Evolutionary conservation across 1,284 basidiomycete genomes (phyloP).

Genomic region (Chalciporus sp.): DNA sequence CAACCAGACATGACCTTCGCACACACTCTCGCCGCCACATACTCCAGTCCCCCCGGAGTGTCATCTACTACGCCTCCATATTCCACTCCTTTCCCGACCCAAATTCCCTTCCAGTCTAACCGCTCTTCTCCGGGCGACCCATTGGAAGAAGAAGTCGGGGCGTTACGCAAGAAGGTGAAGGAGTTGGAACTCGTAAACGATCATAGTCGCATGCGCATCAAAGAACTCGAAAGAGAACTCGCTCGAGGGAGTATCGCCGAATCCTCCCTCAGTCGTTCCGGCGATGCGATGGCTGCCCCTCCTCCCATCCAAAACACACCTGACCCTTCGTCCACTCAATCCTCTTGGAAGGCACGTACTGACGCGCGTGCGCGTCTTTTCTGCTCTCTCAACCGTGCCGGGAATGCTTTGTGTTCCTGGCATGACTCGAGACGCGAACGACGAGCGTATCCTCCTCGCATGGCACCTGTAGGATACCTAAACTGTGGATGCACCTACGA

Average conservation of each 20-base stretch:
- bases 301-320: conserved; percentile 38
- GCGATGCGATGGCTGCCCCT: conserved; percentile 12
- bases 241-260: conserved; percentile 34
- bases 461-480: conserved; percentile 72
- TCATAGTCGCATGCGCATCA: conserved; percentile 45
- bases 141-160: conserved; percentile 42
- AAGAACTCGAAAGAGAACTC: conserved; percentile 49
- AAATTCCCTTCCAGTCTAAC: conserved; percentile 9
- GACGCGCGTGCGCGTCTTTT: conserved; percentile 68
- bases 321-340: conserved; percentile 43
- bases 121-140: conserved; percentile 12
- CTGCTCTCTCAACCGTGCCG: conserved; percentile 81
- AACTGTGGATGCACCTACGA: conserved; percentile 84
- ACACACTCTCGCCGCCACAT: conserved; percentile 24
- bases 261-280: conserved; percentile 26
- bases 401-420: conserved; percentile 85
- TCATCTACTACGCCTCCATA: conserved; percentile 30
- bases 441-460: conserved; percentile 73
- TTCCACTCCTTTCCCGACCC: conserved; percentile 7
- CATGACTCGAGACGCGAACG: conserved; percentile 83
- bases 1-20: conserved; percentile 29
- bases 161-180: conserved; percentile 41
- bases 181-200: conserved; percentile 51
- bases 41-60: conserved; percentile 21
- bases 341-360: conserved; percentile 69